Evolutionary conservation across 108 stramenopile genomes (phyloP).

Genomic region (Mayamaea pseudoterrestris): DNA sequence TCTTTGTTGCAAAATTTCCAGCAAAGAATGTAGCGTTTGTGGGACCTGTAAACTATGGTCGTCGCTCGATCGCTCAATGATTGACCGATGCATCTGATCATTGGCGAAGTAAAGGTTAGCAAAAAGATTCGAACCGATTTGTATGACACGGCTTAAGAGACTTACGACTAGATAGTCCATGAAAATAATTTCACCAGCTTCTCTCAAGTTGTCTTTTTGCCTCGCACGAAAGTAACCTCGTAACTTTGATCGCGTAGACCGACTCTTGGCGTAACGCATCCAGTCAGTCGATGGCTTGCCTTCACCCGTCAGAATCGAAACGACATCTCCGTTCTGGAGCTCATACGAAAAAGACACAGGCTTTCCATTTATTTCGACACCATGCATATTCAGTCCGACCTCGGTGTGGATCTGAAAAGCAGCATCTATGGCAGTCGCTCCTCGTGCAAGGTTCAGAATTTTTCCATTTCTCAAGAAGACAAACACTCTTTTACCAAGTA

Average conservation of each 20-base stretch:
- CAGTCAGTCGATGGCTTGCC: conserved; percentile 63
- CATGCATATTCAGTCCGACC: conserved; percentile 80
- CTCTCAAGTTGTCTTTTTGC: conserved; percentile 58
- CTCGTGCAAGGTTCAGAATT: conserved; percentile 80
- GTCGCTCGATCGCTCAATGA: conserved; percentile 54
- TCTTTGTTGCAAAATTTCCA: conserved; percentile 38
- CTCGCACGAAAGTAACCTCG: conserved; percentile 65
- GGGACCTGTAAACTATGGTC: conserved; percentile 43
- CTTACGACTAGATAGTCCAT: conserved; percentile 71
- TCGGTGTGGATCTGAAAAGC: conserved; percentile 87
- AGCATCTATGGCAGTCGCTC: conserved; percentile 84
- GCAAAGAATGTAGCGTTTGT: conserved; percentile 31
- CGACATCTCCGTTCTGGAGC: conserved; percentile 84
- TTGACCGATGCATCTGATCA: conserved; percentile 37
- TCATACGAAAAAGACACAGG: conserved; percentile 68
- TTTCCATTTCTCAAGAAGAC: conserved; percentile 83
- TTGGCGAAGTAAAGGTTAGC: too few species aligned
- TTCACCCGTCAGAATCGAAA: conserved; percentile 70
- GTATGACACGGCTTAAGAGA: too few species aligned
- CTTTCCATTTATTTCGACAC: conserved; percentile 81
- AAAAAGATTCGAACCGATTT: too few species aligned
- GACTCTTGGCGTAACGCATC: conserved; percentile 74
- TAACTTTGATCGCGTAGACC: conserved; percentile 77
- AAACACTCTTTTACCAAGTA: conserved; percentile 85
- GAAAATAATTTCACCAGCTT: conserved; percentile 61